Evolutionary conservation across 1,284 basidiomycete genomes (phyloP), one percentile per base, ranked within the genome.

Genomic region (Cutaneotrichosporon cavernicola): DNA sequence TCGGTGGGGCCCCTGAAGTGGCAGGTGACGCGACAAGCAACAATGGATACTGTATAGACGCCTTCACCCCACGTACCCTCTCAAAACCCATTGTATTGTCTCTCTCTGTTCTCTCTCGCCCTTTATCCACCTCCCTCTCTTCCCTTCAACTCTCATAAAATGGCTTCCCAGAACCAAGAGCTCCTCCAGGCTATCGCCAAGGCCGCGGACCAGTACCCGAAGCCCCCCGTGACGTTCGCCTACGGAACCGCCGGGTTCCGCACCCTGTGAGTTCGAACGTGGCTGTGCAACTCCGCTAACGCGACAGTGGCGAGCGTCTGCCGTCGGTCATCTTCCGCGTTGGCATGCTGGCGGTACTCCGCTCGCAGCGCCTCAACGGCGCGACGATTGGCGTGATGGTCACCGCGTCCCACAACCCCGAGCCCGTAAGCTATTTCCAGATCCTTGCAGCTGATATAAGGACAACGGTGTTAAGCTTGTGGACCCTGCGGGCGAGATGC

Each of bases 401-500:
- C 74, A 99, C 97, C 46, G 97, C 97, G 5, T 97, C 93, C 30
- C 97, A 99, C 82, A 99, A 99, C 79, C 96, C 96, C 21, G 96
- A 96, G 78, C 85, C 88, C 74, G 94, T 95, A 73, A 70, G 85
- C 5, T 18, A 14, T 16, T 16, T 53, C 26, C 11, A 8, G 6
- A 10, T 10, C 9, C 5, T 13, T 26, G 4, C 10, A 26, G 47
- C 53, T 65, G 50, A 51, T 57, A 6, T 9, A 5, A 97, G 92
- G 97, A 99, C 80, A 99, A 99, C 79, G 97, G 97, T 40, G 92
- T 98, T 67, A 99, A 99, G 81, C 87, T 99, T 58, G 92, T 99
- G 52, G 97, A 99, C 81, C 92, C 97, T 18, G 88, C 88, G 14
- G 97, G 97, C n/a, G 97, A 99, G 80, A 99, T 99, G 97, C 86